Evolutionary conservation across 108 stramenopile genomes (phyloP).

Genomic region (Skeletonema grethae): DNA sequence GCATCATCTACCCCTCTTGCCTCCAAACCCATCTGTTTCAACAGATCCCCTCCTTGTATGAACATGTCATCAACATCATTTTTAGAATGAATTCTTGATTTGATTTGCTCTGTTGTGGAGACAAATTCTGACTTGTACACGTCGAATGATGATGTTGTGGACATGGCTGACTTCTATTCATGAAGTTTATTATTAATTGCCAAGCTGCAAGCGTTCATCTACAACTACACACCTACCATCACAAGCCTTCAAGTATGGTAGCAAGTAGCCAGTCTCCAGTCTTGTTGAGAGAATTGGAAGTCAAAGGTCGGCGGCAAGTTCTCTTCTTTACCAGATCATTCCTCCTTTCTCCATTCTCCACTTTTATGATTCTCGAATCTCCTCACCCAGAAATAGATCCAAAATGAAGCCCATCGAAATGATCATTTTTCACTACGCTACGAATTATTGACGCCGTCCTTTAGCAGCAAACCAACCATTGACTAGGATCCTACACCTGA

Average conservation of each 20-base stretch:
- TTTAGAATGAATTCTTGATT: neutral
- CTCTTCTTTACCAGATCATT: neutral
- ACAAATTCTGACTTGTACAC: neutral
- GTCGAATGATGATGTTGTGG: neutral
- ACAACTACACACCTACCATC: no score
- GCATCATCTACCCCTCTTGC: conserved; percentile 7
- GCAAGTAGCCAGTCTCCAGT: no score
- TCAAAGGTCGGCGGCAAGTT: neutral
- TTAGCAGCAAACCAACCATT: neutral
- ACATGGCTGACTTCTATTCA: neutral
- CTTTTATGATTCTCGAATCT: neutral
- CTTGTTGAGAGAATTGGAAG: neutral
- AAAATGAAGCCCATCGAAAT: neutral
- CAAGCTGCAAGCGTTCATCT: no score
- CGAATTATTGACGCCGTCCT: neutral
- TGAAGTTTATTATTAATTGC: no score
- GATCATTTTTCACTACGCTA: no score
- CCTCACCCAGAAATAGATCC: neutral
- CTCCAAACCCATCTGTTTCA: conserved; percentile 33
- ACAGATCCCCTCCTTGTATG: conserved; percentile 31
- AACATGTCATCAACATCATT: neutral
- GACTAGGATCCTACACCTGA: neutral
- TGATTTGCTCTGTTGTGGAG: neutral
- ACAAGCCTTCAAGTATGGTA: no score
- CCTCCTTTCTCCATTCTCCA: no score